phyloP scores from a whole-genome alignment of 164 flowering plant species.

The Umbilicus rupestris region DNA sequence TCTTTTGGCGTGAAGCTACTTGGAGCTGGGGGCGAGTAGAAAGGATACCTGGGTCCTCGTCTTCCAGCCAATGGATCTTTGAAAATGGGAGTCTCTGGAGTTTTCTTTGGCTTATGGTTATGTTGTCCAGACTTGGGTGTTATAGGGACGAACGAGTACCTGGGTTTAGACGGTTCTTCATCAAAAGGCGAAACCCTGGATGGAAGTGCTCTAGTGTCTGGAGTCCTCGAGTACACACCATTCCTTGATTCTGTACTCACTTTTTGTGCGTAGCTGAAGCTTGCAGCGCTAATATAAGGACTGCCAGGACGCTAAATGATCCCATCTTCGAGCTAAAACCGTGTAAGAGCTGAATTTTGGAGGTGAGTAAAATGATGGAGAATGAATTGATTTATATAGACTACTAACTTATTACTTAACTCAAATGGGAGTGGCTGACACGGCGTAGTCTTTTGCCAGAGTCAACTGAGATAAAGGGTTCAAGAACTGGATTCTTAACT shows the following conservation, averaged over 20 bases:
- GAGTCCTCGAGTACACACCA: background rate
- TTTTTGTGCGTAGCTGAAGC: background rate
- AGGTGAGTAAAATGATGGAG: background rate
- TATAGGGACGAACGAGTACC: background rate
- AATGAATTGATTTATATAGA: background rate
- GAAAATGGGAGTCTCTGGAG: background rate
- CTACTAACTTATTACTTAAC: background rate
- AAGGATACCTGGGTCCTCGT: background rate
- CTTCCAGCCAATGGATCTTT: background rate
- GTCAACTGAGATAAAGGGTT: background rate
- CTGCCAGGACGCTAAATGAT: background rate
- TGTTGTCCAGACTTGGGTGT: background rate
- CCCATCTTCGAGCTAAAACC: background rate
- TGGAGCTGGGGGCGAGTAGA: background rate
- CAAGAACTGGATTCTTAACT: background rate
- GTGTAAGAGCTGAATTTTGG: background rate
- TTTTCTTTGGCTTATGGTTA: background rate
- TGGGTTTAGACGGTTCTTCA: background rate
- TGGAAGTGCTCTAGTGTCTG: background rate
- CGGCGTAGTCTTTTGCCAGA: background rate
- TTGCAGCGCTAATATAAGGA: background rate
- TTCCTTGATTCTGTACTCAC: background rate
- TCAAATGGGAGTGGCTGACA: background rate
- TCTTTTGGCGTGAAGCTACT: background rate
- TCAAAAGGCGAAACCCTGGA: background rate